Evolutionary conservation across 495 filamentous ascomycete genomes (phyloP).

Genomic region (Neurospora terricola): DNA sequence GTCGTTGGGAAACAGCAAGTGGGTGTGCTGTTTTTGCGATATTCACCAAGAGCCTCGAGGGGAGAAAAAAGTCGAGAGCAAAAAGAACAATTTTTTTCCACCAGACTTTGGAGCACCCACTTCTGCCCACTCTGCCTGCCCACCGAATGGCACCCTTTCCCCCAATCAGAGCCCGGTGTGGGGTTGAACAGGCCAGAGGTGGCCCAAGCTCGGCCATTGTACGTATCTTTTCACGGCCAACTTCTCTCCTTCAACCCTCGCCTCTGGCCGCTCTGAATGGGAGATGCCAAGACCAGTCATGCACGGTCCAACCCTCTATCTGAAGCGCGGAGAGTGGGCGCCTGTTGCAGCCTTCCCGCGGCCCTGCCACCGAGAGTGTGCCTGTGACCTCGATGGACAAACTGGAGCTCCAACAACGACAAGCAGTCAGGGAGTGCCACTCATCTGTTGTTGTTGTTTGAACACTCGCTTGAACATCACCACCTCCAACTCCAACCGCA

Average conservation of each 20-base stretch:
- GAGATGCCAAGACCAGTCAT: not conserved
- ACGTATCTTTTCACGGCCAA: not conserved
- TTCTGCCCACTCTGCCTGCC: not conserved
- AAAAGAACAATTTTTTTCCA: slow-evolving; percentile 23
- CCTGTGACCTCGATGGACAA: not conserved
- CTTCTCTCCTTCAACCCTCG: not conserved
- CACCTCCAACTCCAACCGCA: slow-evolving; percentile 3
- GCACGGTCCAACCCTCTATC: not conserved
- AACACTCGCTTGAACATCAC: not conserved
- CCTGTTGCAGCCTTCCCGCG: not conserved
- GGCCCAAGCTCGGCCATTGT: not conserved
- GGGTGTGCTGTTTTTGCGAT: slow-evolving; percentile 18
- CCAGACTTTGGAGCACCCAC: slow-evolving; percentile 16
- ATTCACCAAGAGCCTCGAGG: slow-evolving; percentile 12
- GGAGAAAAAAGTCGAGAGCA: slow-evolving; percentile 22
- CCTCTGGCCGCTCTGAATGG: not conserved
- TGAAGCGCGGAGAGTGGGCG: not conserved
- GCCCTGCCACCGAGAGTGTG: not conserved
- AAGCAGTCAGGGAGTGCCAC: slow-evolving; percentile 4
- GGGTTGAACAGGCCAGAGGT: not conserved
- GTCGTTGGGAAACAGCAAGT: slow-evolving; percentile 21
- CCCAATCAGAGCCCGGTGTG: not conserved
- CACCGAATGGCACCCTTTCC: not conserved
- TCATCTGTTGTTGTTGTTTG: slow-evolving; percentile 4
- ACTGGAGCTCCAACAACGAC: not conserved